phyloP scores from a whole-genome alignment of 202 grass and related monocot genomes.

The Zizania palustris region DNA sequence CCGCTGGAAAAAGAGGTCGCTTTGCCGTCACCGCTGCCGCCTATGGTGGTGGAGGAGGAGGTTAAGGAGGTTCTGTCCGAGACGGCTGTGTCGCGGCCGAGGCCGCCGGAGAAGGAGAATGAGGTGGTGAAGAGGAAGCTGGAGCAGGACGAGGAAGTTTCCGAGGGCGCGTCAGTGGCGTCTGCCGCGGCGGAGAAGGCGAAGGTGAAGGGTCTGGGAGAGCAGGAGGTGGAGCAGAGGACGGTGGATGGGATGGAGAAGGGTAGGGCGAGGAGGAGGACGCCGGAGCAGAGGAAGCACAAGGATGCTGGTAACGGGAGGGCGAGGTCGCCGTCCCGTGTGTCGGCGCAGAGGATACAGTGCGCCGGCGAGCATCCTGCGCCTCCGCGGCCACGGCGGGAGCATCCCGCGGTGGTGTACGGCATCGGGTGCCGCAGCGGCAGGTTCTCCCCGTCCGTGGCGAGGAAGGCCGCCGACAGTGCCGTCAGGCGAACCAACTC shows the following conservation, averaged over 20 bases:
- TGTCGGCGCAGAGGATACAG: constrained; percentile 18
- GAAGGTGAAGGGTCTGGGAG: not conserved
- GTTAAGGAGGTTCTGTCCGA: constrained; percentile 62
- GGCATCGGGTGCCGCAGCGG: constrained; percentile 53
- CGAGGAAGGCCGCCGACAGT: constrained; percentile 46
- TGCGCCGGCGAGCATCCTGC: not conserved
- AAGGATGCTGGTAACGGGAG: not conserved
- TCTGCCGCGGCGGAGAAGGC: constrained; percentile 22
- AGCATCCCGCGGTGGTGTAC: constrained; percentile 51
- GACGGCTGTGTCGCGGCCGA: constrained; percentile 24
- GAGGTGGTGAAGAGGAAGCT: constrained; percentile 14
- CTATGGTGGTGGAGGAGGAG: constrained; percentile 40
- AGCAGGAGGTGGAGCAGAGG: constrained; percentile 31
- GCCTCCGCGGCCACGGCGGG: constrained; percentile 1
- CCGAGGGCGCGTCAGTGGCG: constrained; percentile 25
- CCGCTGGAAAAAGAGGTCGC: constrained; percentile 27
- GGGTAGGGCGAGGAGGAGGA: not conserved
- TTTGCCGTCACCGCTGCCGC: constrained; percentile 4
- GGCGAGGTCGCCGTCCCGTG: constrained; percentile 46
- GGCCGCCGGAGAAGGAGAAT: constrained; percentile 13
- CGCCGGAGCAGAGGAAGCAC: constrained; percentile 17
- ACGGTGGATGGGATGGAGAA: not conserved
- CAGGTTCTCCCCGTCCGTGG: constrained; percentile 50
- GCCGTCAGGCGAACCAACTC: constrained; percentile 45
- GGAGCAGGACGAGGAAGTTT: not conserved